These are phyloP conservation scores for Pseudopyricularia javanii DNA, from an alignment of 2,329 filamentous ascomycete genomes.

Conservation along the genomic window DNA sequence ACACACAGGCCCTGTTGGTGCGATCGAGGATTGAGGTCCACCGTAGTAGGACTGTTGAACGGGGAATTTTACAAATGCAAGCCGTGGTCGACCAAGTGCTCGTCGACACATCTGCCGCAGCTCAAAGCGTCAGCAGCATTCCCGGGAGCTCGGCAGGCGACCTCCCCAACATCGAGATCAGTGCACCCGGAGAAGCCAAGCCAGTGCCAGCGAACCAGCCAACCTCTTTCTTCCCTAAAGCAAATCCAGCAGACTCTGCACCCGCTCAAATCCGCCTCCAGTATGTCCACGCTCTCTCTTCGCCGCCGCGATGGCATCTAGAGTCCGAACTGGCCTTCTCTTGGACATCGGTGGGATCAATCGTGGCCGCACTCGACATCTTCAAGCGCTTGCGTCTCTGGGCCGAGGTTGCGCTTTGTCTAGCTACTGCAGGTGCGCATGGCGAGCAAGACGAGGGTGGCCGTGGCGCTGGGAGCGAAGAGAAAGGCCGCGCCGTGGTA, in stretches of 20 bases:
- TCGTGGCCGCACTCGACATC: slow-evolving; percentile 85
- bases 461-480: slow-evolving; percentile 51
- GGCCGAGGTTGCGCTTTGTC: slow-evolving; percentile 88
- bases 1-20: slow-evolving; percentile 84
- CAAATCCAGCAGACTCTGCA: slow-evolving; percentile 66
- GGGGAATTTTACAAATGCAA: slow-evolving; percentile 84
- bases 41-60: slow-evolving; percentile 74
- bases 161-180: slow-evolving; percentile 34
- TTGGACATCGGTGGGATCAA: slow-evolving; percentile 82
- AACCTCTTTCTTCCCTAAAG: slow-evolving; percentile 69
- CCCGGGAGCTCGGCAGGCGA: slow-evolving; percentile 13
- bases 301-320: slow-evolving; percentile 84
- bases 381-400: slow-evolving; percentile 89
- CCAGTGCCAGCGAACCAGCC: slow-evolving; percentile 28
- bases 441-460: slow-evolving; percentile 50
- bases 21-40: slow-evolving; percentile 84
- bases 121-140: slow-evolving; percentile 12
- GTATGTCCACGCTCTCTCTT: slow-evolving; percentile 74
- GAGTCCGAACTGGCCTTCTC: slow-evolving; percentile 85
- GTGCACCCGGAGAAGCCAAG: slow-evolving; percentile 17
- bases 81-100: slow-evolving; percentile 92
- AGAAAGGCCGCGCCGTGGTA: slow-evolving; percentile 67
- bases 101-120: slow-evolving; percentile 54
- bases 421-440: slow-evolving; percentile 48
- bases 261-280: slow-evolving; percentile 62